A percentile compares a stretch with the other conserved stretches of the same genome.
phyloP scores from a whole-genome alignment of 2,329 filamentous ascomycete genomes.

The Claviceps paspali region DNA sequence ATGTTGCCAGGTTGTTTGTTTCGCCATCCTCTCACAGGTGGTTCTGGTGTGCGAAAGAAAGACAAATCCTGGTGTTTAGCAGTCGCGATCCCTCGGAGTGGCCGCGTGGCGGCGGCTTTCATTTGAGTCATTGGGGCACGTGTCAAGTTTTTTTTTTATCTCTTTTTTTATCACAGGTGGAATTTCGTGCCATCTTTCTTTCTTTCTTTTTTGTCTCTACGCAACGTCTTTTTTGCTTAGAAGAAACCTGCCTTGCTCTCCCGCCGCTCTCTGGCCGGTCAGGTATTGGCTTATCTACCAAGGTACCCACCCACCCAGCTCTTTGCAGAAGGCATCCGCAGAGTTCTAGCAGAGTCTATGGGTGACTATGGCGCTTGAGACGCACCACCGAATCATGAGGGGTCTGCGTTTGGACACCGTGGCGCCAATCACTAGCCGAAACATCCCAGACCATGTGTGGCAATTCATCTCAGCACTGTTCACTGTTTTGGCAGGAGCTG shows the following conservation, averaged over 20 bases:
- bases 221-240: neutral
- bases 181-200: neutral
- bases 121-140: constrained; percentile 1
- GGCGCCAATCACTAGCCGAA: constrained; percentile 7
- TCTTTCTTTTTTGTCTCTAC: neutral
- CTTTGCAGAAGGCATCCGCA: no score
- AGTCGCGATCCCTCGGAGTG: no score
- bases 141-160: neutral
- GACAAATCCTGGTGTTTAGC: no score
- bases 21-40: no score
- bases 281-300: no score
- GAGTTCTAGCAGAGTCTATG: no score
- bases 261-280: no score
- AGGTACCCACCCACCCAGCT: no score
- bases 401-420: constrained; percentile 3
- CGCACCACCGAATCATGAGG: constrained; percentile 1
- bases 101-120: neutral
- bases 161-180: neutral
- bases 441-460: constrained; percentile 3
- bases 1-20: no score
- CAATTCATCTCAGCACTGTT: neutral
- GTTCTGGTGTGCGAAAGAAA: no score
- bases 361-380: neutral
- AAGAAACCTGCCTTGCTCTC: no score
- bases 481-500: neutral